Percentiles rank a stretch among this genome's conserved stretches.
Evolutionary conservation across 1,284 basidiomycete genomes (phyloP).

Genomic region (Boletus albobrunnescens): DNA sequence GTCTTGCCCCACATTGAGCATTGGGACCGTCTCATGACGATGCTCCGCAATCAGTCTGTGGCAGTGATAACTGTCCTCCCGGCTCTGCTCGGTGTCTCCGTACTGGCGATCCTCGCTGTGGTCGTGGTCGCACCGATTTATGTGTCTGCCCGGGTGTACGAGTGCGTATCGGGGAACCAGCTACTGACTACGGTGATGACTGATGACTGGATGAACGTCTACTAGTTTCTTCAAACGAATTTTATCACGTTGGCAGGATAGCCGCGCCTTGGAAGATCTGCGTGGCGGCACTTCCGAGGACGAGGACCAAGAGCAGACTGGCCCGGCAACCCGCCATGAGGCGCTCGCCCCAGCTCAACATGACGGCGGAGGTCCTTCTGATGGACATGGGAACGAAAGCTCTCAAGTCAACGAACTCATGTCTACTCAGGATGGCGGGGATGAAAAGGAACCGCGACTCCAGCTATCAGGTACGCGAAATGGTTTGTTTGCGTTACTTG

Average conservation of each 20-base stretch:
- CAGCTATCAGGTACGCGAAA: neutral
- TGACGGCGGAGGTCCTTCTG: neutral
- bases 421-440: neutral
- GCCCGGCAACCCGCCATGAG: no score
- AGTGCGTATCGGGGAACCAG: constrained; percentile 18
- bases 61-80: constrained; percentile 10
- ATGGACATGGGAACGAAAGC: neutral
- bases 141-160: constrained; percentile 7
- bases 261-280: no score
- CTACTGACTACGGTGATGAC: neutral
- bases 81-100: constrained; percentile 18
- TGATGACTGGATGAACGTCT: constrained; percentile 7
- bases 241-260: neutral
- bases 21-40: constrained; percentile 13
- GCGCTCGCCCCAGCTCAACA: neutral
- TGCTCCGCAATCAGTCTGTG: constrained; percentile 5
- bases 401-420: neutral
- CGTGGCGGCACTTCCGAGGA: no score
- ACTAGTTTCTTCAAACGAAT: constrained; percentile 8
- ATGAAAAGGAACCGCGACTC: no score
- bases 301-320: no score
- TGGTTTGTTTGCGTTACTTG: neutral
- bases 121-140: constrained; percentile 6
- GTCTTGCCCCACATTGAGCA: constrained; percentile 18
- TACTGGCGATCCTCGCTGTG: constrained; percentile 12